Evolutionary conservation across 257 asterid genomes (phyloP).

Genomic region (Solanum commersonii): DNA sequence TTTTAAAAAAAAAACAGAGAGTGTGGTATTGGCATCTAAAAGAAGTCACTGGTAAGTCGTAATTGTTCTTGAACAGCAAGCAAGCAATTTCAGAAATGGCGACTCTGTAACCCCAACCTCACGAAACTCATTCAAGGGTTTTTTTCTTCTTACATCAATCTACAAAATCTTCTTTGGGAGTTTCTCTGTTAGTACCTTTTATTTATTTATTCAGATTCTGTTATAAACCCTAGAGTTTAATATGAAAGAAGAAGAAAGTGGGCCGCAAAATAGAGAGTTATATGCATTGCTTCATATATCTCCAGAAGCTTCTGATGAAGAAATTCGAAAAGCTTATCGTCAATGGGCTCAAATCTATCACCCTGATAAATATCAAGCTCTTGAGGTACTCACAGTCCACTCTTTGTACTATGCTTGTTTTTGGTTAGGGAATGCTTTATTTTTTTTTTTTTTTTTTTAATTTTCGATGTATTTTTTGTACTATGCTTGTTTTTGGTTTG

Average conservation of each 20-base stretch:
- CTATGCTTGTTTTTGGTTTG: neutral
- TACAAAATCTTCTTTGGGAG: neutral
- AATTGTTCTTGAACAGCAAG: neutral
- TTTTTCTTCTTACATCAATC: neutral
- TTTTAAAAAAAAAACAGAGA: neutral
- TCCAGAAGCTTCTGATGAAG: constrained; percentile 95
- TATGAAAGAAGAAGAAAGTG: constrained; percentile 16
- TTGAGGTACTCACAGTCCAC: constrained; percentile 24
- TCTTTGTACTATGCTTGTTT: neutral
- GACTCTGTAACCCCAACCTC: neutral
- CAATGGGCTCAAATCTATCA: constrained; percentile 98
- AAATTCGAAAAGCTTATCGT: constrained; percentile 88
- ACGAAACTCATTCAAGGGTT: neutral
- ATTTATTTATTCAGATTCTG: neutral
- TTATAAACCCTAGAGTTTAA: neutral
- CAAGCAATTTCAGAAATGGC: neutral
- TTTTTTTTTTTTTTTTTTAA: neutral
- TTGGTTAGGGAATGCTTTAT: neutral
- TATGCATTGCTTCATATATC: constrained; percentile 82
- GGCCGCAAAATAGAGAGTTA: constrained; percentile 42
- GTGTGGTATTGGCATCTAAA: neutral
- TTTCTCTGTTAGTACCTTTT: neutral
- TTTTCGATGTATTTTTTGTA: neutral
- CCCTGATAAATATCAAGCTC: constrained; percentile 84
- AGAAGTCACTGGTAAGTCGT: neutral